Evolutionary conservation across 495 filamentous ascomycete species (phyloP), one percentile per base, ranked within the genome.

Genomic region (Viridothelium virens): DNA sequence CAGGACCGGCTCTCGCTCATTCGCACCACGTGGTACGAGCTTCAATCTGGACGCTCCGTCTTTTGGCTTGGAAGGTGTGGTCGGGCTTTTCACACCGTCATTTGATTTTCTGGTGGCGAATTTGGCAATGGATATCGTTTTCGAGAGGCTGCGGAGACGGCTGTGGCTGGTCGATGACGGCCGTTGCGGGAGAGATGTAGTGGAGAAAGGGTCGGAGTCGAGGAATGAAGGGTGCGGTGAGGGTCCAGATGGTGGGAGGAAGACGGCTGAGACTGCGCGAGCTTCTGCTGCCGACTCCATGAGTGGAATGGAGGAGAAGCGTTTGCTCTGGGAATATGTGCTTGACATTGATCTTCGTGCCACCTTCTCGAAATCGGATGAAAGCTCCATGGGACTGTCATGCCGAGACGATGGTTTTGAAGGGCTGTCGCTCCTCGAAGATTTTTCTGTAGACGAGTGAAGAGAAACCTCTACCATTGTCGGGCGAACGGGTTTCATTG

Each of bases 251-350:
- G 53, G 53, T 36, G 53, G 53, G 14, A 59, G 53, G 36, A 34
- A 59, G 53, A 59, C 31, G 14, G 53, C 53, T 33, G 53, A 59
- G 5, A 59, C 53, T 36, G 53, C 53, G 31, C 53, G 53, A 14
- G 53, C 53, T 14, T 59, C 53, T 59, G 53, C 53, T 34, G 53
- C 53, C 31, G 53, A 59, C 36, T 59, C 53, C 53, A 59, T 59
- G 53, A 59, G 53, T 7, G 53, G 53, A 14, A 59, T 31, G 5
- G 53, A 59, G 36, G 53, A 59, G 3, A 34, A 9, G 7, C 53
- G 53, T 2, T 31, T 59, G 6, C 25, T 36, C 31, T 33, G 31
- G 7, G 53, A 59, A 14, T 59, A 36, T 9, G 53, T 34, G 31
- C 53, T 59, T 14, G 53, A 59, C 31, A 59, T 3, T 36, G 53